Conservation (phyloP, 768 basidiomycete genomes). For the Tylopilus balloui region DNA sequence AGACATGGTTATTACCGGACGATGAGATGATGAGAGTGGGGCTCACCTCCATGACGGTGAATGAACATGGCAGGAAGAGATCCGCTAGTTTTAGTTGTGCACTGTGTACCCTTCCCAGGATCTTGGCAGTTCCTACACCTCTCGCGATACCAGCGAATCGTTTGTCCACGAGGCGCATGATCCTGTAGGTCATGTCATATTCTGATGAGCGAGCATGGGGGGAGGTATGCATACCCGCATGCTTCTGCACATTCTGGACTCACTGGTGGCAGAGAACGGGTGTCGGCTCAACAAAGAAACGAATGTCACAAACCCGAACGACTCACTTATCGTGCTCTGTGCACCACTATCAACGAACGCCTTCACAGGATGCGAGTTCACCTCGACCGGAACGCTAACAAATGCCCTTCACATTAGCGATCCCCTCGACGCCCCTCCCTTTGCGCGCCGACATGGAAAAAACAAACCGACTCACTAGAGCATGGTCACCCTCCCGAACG, state of each 20-base stretch:
- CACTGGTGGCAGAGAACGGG: constrained; percentile 45
- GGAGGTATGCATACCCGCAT: constrained; percentile 56
- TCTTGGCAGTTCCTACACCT: constrained; percentile 92
- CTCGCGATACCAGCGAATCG: constrained; percentile 85
- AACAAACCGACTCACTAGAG: constrained; percentile 68
- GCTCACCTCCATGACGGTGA: constrained; percentile 90
- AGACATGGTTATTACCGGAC: not conserved
- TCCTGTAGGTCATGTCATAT: constrained; percentile 38
- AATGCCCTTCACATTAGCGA: constrained; percentile 10
- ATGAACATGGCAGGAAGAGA: constrained; percentile 81
- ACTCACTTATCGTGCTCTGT: constrained; percentile 91
- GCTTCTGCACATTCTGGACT: constrained; percentile 88
- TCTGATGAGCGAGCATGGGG: not conserved
- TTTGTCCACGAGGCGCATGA: constrained; percentile 90
- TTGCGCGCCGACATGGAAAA: not conserved
- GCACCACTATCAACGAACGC: constrained; percentile 99
- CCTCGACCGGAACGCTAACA: constrained; percentile 79
- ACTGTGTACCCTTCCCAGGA: constrained; percentile 90
- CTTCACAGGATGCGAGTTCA: constrained; percentile 85
- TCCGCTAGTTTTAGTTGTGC: constrained; percentile 88
- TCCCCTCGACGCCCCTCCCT: not conserved
- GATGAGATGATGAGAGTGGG: not conserved
- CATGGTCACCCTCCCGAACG: constrained; percentile 94
- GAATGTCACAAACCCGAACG: not conserved
- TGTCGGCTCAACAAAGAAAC: constrained; percentile 4